Percentiles rank a stretch among this genome's conserved stretches.
Evolutionary conservation across 208 protist species (phyloP).

Genomic region (Leishmania amazonensis): DNA sequence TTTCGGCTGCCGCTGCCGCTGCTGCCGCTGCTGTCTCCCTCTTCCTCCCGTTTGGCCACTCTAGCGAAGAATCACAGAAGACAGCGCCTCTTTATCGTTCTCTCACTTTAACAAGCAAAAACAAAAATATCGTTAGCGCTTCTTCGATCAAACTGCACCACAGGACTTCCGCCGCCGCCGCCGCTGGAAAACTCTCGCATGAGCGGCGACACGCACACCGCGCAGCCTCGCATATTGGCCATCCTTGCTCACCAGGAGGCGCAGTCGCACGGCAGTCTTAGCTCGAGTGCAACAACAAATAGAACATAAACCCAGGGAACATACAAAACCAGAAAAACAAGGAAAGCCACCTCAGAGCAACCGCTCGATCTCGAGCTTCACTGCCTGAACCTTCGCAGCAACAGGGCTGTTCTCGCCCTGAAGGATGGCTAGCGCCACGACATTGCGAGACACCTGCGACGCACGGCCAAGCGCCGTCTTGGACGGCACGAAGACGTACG

Average conservation of each 20-base stretch:
- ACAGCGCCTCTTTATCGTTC: not conserved
- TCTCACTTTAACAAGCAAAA: not conserved
- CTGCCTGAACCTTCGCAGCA: slow-evolving; percentile 94
- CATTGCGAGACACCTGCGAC: slow-evolving; percentile 98
- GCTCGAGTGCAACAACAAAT: not conserved
- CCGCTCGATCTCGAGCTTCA: slow-evolving; percentile 98
- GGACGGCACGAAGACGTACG: slow-evolving; percentile 99
- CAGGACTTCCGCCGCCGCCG: not conserved
- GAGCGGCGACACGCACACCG: not conserved
- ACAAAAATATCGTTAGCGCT: not conserved
- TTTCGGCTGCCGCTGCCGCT: no score
- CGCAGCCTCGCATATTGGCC: not conserved
- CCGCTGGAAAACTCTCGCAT: not conserved
- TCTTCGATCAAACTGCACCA: not conserved
- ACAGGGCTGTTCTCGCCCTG: slow-evolving; percentile 97
- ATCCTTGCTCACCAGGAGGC: not conserved
- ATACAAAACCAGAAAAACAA: not conserved
- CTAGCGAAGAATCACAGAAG: not conserved
- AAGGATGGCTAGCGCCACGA: slow-evolving; percentile 97
- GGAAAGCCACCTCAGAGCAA: slow-evolving; percentile 61
- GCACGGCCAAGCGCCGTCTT: slow-evolving; percentile 98
- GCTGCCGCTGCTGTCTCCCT: not conserved
- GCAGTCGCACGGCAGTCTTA: not conserved
- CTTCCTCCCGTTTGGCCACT: not conserved
- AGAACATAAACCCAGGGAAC: not conserved